Evolutionary conservation across 164 flowering plant species (phyloP).

Genomic region (Vitis rupestris): DNA sequence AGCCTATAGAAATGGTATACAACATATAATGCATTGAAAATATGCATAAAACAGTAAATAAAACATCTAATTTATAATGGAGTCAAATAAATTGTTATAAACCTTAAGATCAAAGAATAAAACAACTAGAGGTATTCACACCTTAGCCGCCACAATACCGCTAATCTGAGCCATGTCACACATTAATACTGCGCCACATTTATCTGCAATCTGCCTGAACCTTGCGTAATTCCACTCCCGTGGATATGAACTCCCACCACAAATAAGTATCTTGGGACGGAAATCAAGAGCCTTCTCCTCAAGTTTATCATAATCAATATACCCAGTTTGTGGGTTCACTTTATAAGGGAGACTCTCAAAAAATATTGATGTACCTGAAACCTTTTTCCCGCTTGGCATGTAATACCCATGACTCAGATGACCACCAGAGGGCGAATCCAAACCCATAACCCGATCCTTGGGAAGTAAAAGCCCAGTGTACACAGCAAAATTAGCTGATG

Average conservation of each 20-base stretch:
- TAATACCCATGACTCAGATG: slow-evolving; percentile 86
- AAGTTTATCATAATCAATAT: slow-evolving; percentile 72
- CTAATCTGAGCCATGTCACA: slow-evolving; percentile 55
- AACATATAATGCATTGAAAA: no score
- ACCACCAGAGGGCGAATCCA: slow-evolving; percentile 92
- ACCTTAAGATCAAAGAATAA: not conserved
- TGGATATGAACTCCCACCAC: slow-evolving; percentile 56
- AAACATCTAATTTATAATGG: not conserved
- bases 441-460: slow-evolving; percentile 85
- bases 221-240: slow-evolving; percentile 47
- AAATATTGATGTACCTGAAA: slow-evolving; percentile 86
- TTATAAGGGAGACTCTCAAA: slow-evolving; percentile 94
- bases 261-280: slow-evolving; percentile 47
- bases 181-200: slow-evolving; percentile 43
- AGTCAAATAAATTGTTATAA: not conserved
- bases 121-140: slow-evolving; percentile 10
- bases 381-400: slow-evolving; percentile 59
- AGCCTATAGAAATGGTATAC: no score
- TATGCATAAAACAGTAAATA: no score
- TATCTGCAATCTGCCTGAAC: slow-evolving; percentile 45
- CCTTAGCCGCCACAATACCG: slow-evolving; percentile 50
- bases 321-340: slow-evolving; percentile 80
- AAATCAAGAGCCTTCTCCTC: slow-evolving; percentile 51
- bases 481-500: slow-evolving; percentile 87
- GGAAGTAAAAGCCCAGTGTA: slow-evolving; percentile 79